These are phyloP conservation scores for Talaromyces verruculosus DNA, from an alignment of 2,329 filamentous ascomycete genomes.

Conservation along the genomic window DNA sequence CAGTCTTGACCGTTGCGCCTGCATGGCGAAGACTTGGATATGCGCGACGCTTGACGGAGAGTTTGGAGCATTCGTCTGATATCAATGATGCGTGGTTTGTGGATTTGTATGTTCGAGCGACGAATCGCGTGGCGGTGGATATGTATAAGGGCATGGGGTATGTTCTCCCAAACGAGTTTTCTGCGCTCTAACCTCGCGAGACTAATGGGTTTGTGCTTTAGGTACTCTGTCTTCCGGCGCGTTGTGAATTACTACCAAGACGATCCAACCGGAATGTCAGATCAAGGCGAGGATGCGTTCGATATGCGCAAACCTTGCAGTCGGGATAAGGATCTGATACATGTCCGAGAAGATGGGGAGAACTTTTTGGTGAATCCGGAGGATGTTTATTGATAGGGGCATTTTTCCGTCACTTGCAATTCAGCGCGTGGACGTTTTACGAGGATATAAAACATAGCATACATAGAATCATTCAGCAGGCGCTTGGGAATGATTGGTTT, in stretches of 20 bases:
- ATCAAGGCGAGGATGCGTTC: constrained; percentile 76
- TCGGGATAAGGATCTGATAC: constrained; percentile 72
- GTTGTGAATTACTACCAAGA: constrained; percentile 94
- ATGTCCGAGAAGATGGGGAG: constrained; percentile 79
- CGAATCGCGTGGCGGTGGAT: constrained; percentile 81
- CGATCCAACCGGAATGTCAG: constrained; percentile 63
- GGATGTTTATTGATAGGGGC: constrained; percentile 63
- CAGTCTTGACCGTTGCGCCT: constrained; percentile 87
- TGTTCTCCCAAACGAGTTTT: constrained; percentile 25
- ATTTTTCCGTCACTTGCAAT: neutral
- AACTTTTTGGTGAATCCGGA: constrained; percentile 73
- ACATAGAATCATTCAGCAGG: constrained; percentile 2
- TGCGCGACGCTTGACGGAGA: constrained; percentile 76
- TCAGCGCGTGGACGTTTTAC: neutral
- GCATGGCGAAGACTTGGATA: constrained; percentile 82
- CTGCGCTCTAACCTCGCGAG: too few relatives aligned
- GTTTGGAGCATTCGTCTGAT: constrained; percentile 79
- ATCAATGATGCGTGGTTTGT: constrained; percentile 89
- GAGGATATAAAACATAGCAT: neutral
- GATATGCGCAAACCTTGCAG: constrained; percentile 94
- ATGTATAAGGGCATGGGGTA: constrained; percentile 89
- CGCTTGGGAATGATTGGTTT: neutral
- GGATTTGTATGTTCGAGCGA: constrained; percentile 86
- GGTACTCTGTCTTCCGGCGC: constrained; percentile 79
- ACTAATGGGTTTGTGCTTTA: constrained; percentile 25